A percentile compares a stretch with the other conserved stretches of the same genome.
Evolutionary conservation across 768 basidiomycete genomes (phyloP).

Genomic region (Leccinum rimulosum): DNA sequence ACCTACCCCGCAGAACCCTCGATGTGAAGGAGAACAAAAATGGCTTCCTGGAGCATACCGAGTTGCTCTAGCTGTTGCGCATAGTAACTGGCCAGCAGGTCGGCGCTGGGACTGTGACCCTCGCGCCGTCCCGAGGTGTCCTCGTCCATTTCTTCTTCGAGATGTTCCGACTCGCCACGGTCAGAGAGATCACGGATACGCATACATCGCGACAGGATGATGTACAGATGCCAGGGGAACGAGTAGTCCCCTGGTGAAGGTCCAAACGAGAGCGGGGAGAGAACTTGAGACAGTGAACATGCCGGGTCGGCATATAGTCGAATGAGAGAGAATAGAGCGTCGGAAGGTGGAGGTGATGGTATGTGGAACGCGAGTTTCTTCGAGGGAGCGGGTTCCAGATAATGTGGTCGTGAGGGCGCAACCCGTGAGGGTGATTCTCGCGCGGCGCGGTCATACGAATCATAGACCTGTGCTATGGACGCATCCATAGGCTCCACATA

Average conservation of each 20-base stretch:
- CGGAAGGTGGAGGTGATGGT: conserved; percentile 46
- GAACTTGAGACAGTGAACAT: conserved; percentile 63
- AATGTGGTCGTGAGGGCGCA: conserved; percentile 60
- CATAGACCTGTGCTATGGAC: conserved; percentile 66
- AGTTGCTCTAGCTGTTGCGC: conserved; percentile 81
- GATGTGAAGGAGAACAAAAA: conserved; percentile 87
- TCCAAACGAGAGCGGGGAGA: conserved; percentile 72
- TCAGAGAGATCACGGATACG: conserved; percentile 87
- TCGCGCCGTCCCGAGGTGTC: conserved; percentile 51
- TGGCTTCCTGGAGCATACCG: conserved; percentile 81
- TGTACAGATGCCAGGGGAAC: conserved; percentile 90
- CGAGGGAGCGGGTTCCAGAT: conserved; percentile 36
- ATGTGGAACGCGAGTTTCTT: conserved; percentile 40
- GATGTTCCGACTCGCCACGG: conserved; percentile 49
- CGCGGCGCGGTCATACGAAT: conserved; percentile 50
- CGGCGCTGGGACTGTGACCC: conserved; percentile 82
- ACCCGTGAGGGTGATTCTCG: conserved; percentile 40
- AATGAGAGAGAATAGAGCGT: conserved; percentile 82
- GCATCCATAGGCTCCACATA: conserved; percentile 72
- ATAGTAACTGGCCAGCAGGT: conserved; percentile 79
- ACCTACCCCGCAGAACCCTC: conserved; percentile 77
- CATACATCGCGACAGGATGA: conserved; percentile 81
- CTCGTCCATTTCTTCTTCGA: conserved; percentile 33
- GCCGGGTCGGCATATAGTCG: conserved; percentile 72
- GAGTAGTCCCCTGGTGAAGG: conserved; percentile 77